These are phyloP conservation scores for Colletotrichum phormii DNA, from an alignment of 2,329 filamentous ascomycete genomes.

Conservation along the genomic window DNA sequence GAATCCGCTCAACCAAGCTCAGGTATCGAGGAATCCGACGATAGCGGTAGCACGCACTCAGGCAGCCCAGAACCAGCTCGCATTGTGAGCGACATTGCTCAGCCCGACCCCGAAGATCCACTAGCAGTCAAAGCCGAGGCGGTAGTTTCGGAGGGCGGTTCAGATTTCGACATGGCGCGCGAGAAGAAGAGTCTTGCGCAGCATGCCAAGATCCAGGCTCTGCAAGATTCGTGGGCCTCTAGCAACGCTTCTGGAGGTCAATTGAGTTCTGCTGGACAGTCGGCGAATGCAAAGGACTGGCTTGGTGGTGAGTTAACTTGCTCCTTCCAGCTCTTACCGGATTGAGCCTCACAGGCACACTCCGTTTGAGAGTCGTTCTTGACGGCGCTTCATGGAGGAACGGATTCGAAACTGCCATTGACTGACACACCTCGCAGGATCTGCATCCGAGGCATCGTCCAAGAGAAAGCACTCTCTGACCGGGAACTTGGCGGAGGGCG, in stretches of 20 bases:
- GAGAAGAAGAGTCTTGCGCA: slow-evolving; percentile 12
- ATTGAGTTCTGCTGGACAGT: not conserved
- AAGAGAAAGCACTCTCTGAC: slow-evolving; percentile 15
- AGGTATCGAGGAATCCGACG: not conserved
- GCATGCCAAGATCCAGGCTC: slow-evolving; percentile 41
- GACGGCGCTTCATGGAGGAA: too few relatives aligned
- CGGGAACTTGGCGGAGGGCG: not conserved
- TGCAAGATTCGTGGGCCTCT: slow-evolving; percentile 47
- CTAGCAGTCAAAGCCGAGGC: not conserved
- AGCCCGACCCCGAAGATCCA: not conserved
- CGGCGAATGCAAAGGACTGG: slow-evolving; percentile 9
- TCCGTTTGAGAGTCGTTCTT: too few relatives aligned
- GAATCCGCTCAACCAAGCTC: not conserved
- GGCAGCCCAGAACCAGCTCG: slow-evolving; percentile 22
- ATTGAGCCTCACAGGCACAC: not conserved
- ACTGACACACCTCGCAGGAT: too few relatives aligned
- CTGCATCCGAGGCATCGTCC: not conserved
- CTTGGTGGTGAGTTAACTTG: slow-evolving; percentile 4
- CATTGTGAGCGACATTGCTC: slow-evolving; percentile 42
- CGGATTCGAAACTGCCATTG: too few relatives aligned
- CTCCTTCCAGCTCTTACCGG: not conserved
- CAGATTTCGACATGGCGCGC: not conserved
- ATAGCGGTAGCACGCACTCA: not conserved
- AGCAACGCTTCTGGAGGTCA: not conserved
- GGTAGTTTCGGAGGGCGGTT: not conserved